A percentile compares a stretch with the other conserved stretches of the same genome.
These are phyloP conservation scores for Fusarium sp. DNA, from an alignment of 2,329 filamentous ascomycete genomes.

Conservation along the genomic window DNA sequence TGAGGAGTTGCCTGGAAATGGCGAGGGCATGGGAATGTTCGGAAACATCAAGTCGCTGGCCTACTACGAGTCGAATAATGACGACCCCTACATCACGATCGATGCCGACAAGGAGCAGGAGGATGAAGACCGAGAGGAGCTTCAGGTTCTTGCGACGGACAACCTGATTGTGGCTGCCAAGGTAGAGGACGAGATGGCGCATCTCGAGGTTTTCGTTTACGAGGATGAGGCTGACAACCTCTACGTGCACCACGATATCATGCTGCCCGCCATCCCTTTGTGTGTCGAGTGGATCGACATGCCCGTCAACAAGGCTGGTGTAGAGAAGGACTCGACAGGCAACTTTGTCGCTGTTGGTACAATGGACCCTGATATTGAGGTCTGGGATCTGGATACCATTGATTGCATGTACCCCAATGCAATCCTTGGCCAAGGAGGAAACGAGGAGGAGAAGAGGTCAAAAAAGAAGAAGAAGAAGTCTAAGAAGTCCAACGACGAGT, in stretches of 20 bases:
- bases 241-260: slow-evolving; percentile 99
- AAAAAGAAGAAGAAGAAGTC: slow-evolving; percentile 94
- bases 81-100: slow-evolving; percentile 96
- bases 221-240: slow-evolving; percentile 96
- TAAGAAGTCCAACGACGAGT: slow-evolving; percentile 88
- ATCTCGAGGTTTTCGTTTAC: slow-evolving; percentile 97
- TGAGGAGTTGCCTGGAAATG: slow-evolving; percentile 58
- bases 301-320: slow-evolving; percentile 79
- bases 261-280: slow-evolving; percentile 96
- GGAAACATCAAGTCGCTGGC: slow-evolving; percentile 93
- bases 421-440: slow-evolving; percentile 83
- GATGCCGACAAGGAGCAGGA: slow-evolving; percentile 77
- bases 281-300: slow-evolving; percentile 96
- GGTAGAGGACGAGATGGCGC: slow-evolving; percentile 96
- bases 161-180: slow-evolving; percentile 93
- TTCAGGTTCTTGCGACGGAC: slow-evolving; percentile 92
- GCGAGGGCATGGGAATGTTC: slow-evolving; percentile 89
- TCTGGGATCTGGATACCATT: slow-evolving; percentile 96
- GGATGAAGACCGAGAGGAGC: slow-evolving; percentile 90
- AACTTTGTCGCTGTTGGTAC: slow-evolving; percentile 97
- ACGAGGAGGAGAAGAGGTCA: slow-evolving; percentile 70
- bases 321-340: slow-evolving; percentile 75
- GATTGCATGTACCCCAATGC: slow-evolving; percentile 99
- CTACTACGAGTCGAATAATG: slow-evolving; percentile 93
- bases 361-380: slow-evolving; percentile 98